Conservation (phyloP, 768 basidiomycete genomes). For the Steccherinum ochraceum region DNA sequence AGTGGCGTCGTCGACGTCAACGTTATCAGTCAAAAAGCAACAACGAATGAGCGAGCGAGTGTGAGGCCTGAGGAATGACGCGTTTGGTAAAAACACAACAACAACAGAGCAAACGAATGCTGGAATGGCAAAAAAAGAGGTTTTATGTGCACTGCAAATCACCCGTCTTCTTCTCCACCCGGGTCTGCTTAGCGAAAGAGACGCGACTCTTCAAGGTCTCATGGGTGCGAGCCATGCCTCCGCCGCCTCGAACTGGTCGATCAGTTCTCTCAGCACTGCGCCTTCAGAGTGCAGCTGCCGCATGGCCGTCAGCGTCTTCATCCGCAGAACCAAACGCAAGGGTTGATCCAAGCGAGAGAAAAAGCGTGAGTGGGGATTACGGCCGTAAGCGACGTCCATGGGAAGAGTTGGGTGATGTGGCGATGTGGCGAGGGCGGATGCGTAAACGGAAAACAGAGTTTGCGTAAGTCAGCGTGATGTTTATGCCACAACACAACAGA, state of each 20-base stretch:
- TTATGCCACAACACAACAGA: too few relatives aligned
- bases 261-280: constrained; percentile 77
- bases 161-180: neutral
- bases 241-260: constrained; percentile 94
- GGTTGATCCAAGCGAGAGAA: neutral
- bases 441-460: neutral
- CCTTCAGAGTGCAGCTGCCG: constrained; percentile 81
- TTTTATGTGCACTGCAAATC: too few relatives aligned
- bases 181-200: neutral
- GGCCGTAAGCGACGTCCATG: too few relatives aligned
- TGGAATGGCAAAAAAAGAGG: too few relatives aligned
- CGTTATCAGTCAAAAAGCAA: too few relatives aligned
- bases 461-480: too few relatives aligned
- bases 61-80: too few relatives aligned
- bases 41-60: too few relatives aligned
- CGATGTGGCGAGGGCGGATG: neutral
- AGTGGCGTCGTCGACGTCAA: too few relatives aligned
- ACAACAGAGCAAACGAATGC: neutral
- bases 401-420: too few relatives aligned
- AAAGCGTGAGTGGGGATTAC: neutral
- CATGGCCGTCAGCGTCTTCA: constrained; percentile 81
- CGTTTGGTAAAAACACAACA: neutral
- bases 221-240: constrained; percentile 92
- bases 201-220: constrained; percentile 54
- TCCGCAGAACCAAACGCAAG: neutral